Conservation (phyloP, 1,284 basidiomycete species). For the Puccinia coronata region DNA sequence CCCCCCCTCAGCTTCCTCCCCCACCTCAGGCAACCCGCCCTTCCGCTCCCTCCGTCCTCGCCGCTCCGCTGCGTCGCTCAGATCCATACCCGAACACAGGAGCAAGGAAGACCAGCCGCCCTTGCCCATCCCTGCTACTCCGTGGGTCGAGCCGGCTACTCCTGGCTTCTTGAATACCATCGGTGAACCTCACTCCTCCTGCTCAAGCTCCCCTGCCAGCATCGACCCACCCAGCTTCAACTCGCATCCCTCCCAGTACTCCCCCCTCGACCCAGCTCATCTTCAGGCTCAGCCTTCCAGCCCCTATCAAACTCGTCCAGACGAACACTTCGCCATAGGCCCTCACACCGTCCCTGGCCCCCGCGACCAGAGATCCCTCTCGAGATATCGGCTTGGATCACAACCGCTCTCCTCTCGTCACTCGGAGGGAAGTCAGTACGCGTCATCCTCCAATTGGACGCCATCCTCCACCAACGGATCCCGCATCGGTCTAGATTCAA, state of each 20-base stretch:
- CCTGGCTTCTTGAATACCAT: conserved; percentile 6
- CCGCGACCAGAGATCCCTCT: conserved; percentile 30
- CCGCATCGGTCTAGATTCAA: conserved; percentile 22
- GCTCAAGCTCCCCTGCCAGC: neutral
- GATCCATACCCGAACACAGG: conserved; percentile 41
- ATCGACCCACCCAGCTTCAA: neutral
- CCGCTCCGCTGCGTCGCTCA: conserved; percentile 38
- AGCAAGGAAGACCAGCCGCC: conserved; percentile 42
- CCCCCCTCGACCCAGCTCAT: conserved; percentile 4
- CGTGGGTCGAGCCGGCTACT: conserved; percentile 41
- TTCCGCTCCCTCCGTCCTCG: conserved; percentile 28
- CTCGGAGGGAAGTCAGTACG: conserved; percentile 47
- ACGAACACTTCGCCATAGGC: conserved; percentile 8
- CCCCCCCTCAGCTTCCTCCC: neutral
- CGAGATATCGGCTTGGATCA: conserved; percentile 30
- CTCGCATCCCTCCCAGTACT: neutral
- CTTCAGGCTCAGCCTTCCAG: neutral
- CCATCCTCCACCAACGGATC: conserved; percentile 38
- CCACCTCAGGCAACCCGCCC: neutral
- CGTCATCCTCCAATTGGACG: conserved; percentile 47
- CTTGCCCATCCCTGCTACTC: conserved; percentile 35
- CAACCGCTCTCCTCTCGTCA: conserved; percentile 42
- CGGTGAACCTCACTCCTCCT: neutral
- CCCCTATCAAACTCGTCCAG: conserved; percentile 10
- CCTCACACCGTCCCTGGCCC: conserved; percentile 25